Evolutionary conservation across 1,284 basidiomycete species (phyloP).

Genomic region (Sporisorium graminicola): DNA sequence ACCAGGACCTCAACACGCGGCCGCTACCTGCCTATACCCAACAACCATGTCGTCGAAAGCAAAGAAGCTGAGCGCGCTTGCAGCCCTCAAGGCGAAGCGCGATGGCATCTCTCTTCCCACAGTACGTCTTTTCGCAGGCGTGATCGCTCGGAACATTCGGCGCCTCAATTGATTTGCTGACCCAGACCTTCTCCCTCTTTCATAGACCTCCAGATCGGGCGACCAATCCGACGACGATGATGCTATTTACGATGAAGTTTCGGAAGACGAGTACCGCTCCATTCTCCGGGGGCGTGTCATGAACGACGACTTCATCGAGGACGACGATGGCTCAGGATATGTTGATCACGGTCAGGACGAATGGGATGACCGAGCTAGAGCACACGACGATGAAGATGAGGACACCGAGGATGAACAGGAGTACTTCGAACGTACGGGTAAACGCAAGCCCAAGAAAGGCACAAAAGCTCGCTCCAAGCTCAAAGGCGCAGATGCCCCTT

Average conservation of each 20-base stretch:
- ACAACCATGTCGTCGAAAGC: constrained; percentile 50
- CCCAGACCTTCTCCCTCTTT: neutral
- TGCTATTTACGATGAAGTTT: constrained; percentile 88
- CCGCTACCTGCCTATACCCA: neutral
- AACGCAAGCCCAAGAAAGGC: constrained; percentile 64
- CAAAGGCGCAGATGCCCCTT: constrained; percentile 12
- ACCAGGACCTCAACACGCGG: neutral
- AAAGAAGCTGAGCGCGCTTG: constrained; percentile 62
- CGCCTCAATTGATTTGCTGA: neutral
- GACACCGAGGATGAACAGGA: constrained; percentile 65
- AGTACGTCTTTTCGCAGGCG: constrained; percentile 12
- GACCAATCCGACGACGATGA: constrained; percentile 64
- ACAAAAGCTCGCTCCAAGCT: constrained; percentile 47
- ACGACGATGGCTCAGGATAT: constrained; percentile 92
- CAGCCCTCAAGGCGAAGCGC: constrained; percentile 66
- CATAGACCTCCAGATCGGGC: constrained; percentile 22
- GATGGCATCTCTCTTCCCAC: constrained; percentile 41
- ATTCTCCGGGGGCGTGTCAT: constrained; percentile 89
- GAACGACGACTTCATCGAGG: constrained; percentile 88
- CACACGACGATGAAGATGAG: constrained; percentile 71
- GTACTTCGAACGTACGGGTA: constrained; percentile 66
- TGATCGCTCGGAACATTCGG: neutral
- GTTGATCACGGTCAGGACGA: constrained; percentile 97
- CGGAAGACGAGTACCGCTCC: constrained; percentile 87
- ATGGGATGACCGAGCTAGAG: constrained; percentile 73